These are phyloP conservation scores for Arabidopsis suecica DNA, from an alignment of 345 rosid species.

Conservation along the genomic window DNA sequence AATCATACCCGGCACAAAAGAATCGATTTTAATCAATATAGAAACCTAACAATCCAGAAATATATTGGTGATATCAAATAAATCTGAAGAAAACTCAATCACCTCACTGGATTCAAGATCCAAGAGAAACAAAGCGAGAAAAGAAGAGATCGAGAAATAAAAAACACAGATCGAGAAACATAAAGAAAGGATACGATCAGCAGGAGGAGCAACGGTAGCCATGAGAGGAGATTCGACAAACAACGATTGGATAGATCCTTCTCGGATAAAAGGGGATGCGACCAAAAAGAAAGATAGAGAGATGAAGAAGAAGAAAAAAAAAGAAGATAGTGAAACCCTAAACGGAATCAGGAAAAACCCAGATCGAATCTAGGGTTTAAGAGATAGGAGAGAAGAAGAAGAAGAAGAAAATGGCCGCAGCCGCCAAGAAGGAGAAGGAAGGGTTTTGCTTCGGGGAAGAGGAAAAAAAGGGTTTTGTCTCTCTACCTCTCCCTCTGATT, in stretches of 20 bases:
- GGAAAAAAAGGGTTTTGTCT: constrained; percentile 58
- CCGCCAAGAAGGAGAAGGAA: constrained; percentile 47
- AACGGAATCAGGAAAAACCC: constrained; percentile 39
- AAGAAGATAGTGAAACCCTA: constrained; percentile 38
- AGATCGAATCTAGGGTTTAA: constrained; percentile 45
- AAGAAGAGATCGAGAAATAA: constrained; percentile 39
- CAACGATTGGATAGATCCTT: constrained; percentile 46
- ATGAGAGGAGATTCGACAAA: constrained; percentile 42
- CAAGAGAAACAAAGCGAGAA: constrained; percentile 13
- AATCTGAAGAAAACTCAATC: constrained; percentile 5
- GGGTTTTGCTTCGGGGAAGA: constrained; percentile 54
- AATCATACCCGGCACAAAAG: background rate
- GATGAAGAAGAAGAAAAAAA: constrained; percentile 1
- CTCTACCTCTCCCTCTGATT: constrained; percentile 45
- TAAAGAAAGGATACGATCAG: constrained; percentile 79
- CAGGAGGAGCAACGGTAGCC: constrained; percentile 70
- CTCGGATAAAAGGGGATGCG: constrained; percentile 43
- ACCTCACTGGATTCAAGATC: constrained; percentile 26
- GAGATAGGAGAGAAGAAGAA: constrained; percentile 15
- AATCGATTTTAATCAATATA: constrained; percentile 9
- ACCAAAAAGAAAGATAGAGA: constrained; percentile 7
- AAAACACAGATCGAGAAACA: constrained; percentile 43
- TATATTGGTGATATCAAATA: background rate
- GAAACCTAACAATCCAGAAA: constrained; percentile 4
- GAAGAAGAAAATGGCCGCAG: constrained; percentile 48